Evolutionary conservation across 1,284 basidiomycete species (phyloP).

Genomic region (Cryptococcus sp.): DNA sequence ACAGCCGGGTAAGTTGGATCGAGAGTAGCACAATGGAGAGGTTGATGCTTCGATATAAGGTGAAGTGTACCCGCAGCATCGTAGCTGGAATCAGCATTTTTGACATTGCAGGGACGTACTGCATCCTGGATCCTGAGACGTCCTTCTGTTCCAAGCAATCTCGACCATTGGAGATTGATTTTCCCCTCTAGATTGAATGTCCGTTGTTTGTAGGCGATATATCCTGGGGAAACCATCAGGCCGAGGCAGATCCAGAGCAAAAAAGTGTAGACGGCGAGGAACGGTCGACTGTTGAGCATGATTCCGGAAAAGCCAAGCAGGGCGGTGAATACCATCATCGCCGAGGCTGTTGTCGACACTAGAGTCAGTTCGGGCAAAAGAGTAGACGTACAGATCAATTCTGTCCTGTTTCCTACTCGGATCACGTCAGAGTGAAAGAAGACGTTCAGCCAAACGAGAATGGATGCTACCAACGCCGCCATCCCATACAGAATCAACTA

Average conservation of each 20-base stretch:
- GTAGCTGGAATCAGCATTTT: constrained; percentile 41
- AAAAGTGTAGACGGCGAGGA: constrained; percentile 66
- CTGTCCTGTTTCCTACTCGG: constrained; percentile 58
- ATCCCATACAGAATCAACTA: constrained; percentile 58
- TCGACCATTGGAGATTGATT: constrained; percentile 65
- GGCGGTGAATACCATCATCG: constrained; percentile 59
- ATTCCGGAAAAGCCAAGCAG: constrained; percentile 64
- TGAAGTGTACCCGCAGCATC: constrained; percentile 66
- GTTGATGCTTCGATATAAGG: constrained; percentile 63
- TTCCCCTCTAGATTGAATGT: constrained; percentile 70
- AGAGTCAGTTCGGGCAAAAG: neutral
- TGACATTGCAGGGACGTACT: constrained; percentile 18
- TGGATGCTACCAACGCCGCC: constrained; percentile 55
- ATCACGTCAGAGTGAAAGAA: constrained; percentile 60
- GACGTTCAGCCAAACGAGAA: constrained; percentile 64
- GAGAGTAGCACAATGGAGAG: constrained; percentile 61
- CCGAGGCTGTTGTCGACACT: constrained; percentile 59
- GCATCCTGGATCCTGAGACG: constrained; percentile 62
- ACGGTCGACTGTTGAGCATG: constrained; percentile 66
- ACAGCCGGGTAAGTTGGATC: constrained; percentile 62
- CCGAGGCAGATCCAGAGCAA: constrained; percentile 65
- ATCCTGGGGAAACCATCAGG: constrained; percentile 62
- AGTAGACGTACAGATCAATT: constrained; percentile 53
- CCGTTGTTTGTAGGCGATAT: constrained; percentile 62
- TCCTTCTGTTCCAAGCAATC: constrained; percentile 54